These are phyloP conservation scores for Pterocarpus macrocarpus DNA, from an alignment of 306 rosid genomes.

Conservation along the genomic window DNA sequence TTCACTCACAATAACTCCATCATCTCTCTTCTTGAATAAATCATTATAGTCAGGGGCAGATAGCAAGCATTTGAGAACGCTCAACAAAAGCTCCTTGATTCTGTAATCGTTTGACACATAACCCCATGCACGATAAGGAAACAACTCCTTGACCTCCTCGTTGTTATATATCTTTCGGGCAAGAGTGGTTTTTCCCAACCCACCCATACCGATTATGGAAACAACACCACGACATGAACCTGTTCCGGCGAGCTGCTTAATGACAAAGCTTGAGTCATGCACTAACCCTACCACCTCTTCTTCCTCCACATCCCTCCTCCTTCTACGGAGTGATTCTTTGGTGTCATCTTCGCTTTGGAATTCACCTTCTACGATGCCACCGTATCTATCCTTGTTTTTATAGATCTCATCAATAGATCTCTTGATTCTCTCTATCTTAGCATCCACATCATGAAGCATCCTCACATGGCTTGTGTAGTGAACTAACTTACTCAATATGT, in stretches of 20 bases:
- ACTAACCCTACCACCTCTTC: not conserved
- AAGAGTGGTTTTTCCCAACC: constrained; percentile 34
- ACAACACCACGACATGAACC: not conserved
- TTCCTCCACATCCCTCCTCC: constrained; percentile 20
- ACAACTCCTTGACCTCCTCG: not conserved
- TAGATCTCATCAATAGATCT: not conserved
- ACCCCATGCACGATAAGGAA: not conserved
- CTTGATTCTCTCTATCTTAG: not conserved
- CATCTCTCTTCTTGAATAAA: not conserved
- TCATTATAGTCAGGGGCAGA: not conserved
- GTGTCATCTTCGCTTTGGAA: not conserved
- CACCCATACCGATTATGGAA: constrained; percentile 22
- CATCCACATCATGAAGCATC: not conserved
- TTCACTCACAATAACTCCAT: not conserved
- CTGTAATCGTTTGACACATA: not conserved
- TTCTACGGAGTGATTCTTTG: not conserved
- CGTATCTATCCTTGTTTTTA: not conserved
- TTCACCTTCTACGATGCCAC: not conserved
- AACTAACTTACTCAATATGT: not conserved
- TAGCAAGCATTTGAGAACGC: not conserved
- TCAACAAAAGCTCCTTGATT: not conserved
- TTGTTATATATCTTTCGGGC: not conserved
- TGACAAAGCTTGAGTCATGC: not conserved
- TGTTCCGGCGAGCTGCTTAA: not conserved
- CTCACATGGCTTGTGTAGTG: not conserved